Percentiles rank a stretch among this genome's conserved stretches.
phyloP scores from a whole-genome alignment of 306 rosid genomes.

The Lablab purpureus region DNA sequence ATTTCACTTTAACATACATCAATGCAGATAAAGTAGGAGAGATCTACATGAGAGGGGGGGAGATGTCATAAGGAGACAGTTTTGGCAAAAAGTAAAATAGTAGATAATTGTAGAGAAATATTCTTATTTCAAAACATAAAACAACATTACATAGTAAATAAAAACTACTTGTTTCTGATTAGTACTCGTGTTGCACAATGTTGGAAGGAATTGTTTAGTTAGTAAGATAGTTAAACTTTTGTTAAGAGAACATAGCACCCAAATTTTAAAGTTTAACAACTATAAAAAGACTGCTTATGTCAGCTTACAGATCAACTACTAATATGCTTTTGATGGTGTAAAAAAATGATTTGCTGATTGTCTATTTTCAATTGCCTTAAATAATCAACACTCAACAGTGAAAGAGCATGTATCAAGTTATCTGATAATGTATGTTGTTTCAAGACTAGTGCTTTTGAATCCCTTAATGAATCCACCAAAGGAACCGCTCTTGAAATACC shows the following conservation, averaged over 20 bases:
- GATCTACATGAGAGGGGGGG: not conserved
- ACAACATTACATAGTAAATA: not conserved
- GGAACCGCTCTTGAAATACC: not conserved
- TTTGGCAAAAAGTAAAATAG: not conserved
- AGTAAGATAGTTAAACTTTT: not conserved
- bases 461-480: not conserved
- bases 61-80: not conserved
- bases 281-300: not conserved
- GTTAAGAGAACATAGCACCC: constrained; percentile 11
- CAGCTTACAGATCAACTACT: not conserved
- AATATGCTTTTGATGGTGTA: not conserved
- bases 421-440: not conserved
- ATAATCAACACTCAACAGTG: not conserved
- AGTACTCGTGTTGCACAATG: not conserved
- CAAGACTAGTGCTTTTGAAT: not conserved
- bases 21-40: constrained; percentile 22
- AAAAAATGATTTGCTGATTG: not conserved
- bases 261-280: constrained; percentile 27
- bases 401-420: not conserved
- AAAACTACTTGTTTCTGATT: not conserved
- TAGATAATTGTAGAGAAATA: not conserved
- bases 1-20: constrained; percentile 26
- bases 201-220: not conserved
- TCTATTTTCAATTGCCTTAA: not conserved
- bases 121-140: constrained; percentile 12